These are phyloP conservation scores for Helichrysum umbraculigerum DNA, from an alignment of 129 eudicot genomes.

Conservation along the genomic window DNA sequence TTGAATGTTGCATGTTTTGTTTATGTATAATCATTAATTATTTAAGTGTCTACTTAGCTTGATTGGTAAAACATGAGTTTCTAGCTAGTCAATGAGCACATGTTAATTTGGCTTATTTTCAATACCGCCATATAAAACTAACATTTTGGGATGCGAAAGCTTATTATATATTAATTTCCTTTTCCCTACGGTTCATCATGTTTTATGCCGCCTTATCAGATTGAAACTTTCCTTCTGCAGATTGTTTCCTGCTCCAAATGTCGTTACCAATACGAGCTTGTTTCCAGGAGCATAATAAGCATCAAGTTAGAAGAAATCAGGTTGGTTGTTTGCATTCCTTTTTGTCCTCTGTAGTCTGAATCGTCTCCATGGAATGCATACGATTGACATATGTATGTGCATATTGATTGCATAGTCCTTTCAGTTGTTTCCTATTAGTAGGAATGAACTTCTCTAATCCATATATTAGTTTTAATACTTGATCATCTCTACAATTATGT, in stretches of 20 bases:
- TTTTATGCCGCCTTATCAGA: conserved; percentile 15
- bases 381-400: conserved; percentile 11
- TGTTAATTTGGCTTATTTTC: neutral
- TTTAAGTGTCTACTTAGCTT: conserved; percentile 5
- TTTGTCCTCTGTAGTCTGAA: conserved; percentile 12
- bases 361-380: conserved; percentile 1
- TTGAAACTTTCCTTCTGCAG: conserved; percentile 41
- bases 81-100: conserved; percentile 12
- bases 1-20: conserved; percentile 3
- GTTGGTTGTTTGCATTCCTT: conserved; percentile 45
- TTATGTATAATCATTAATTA: conserved; percentile 1
- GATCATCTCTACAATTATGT: conserved; percentile 13
- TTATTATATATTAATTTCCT: neutral
- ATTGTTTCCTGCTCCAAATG: conserved; percentile 88
- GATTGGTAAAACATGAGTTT: conserved; percentile 5
- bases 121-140: no score
- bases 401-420: conserved; percentile 13
- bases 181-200: conserved; percentile 9
- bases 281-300: conserved; percentile 70
- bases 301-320: conserved; percentile 95
- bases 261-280: conserved; percentile 88
- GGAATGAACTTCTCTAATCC: conserved; percentile 18
- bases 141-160: conserved; percentile 5
- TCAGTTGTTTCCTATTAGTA: conserved; percentile 16
- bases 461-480: neutral